Conservation (phyloP, 306 rosid species). For the Hippophae tibetana region DNA sequence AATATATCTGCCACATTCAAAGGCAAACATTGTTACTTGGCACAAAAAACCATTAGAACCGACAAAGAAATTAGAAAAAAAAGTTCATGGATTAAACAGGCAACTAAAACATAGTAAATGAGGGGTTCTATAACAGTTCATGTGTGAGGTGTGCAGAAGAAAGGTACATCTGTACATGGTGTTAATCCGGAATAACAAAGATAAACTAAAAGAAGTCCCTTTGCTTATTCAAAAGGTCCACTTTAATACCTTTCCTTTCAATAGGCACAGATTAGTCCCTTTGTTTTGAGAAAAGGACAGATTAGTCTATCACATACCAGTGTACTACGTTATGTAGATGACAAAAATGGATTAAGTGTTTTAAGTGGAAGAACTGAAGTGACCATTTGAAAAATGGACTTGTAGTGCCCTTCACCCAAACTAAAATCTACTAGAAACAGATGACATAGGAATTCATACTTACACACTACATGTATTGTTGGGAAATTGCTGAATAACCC, state of each 20-base stretch:
- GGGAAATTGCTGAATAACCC: conserved; percentile 91
- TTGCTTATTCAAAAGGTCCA: too few relatives aligned
- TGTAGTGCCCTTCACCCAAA: neutral
- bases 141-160: too few relatives aligned
- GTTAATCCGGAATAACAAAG: too few relatives aligned
- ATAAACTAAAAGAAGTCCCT: too few relatives aligned
- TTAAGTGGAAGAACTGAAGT: neutral
- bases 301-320: too few relatives aligned
- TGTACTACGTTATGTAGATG: neutral
- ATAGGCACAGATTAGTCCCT: too few relatives aligned
- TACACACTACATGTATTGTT: conserved; percentile 99
- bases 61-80: neutral
- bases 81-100: neutral
- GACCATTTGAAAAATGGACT: neutral
- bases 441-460: conserved; percentile 20
- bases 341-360: too few relatives aligned
- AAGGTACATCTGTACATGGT: too few relatives aligned
- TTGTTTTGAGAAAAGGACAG: too few relatives aligned
- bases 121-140: too few relatives aligned
- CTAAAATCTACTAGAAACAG: neutral
- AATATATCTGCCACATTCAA: conserved; percentile 62
- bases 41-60: neutral
- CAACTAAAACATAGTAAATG: too few relatives aligned
- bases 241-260: too few relatives aligned
- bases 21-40: neutral